phyloP scores from a whole-genome alignment of 768 basidiomycete species.

The Rhizopogon roseolus region DNA sequence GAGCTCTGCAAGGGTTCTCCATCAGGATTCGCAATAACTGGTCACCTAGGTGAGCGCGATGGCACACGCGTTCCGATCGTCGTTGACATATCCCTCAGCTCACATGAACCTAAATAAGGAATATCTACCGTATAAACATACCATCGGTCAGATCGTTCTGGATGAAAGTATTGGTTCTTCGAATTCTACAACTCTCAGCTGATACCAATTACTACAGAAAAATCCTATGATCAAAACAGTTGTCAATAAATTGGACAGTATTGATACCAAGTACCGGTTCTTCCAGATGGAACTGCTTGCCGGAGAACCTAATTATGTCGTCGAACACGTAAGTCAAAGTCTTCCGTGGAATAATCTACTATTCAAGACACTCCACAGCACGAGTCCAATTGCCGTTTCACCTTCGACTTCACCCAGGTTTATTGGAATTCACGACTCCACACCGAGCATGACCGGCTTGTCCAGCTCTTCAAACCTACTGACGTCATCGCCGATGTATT shows the following conservation, averaged over 20 bases:
- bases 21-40: conserved; percentile 80
- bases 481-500: conserved; percentile 92
- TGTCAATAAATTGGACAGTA: conserved; percentile 90
- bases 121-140: conserved; percentile 85
- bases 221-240: conserved; percentile 79
- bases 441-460: conserved; percentile 85
- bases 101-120: conserved; percentile 89
- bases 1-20: conserved; percentile 76
- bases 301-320: conserved; percentile 81
- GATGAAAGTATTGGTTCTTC: conserved; percentile 53
- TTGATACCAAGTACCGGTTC: conserved; percentile 82
- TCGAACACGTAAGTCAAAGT: conserved; percentile 62
- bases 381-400: conserved; percentile 84
- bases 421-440: conserved; percentile 98
- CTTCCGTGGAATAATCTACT: conserved; percentile 1
- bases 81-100: conserved; percentile 39
- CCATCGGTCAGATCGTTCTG: conserved; percentile 89
- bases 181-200: neutral
- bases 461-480: conserved; percentile 62
- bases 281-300: conserved; percentile 97
- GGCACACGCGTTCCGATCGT: neutral
- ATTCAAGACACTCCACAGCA: conserved; percentile 37
- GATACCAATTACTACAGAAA: conserved; percentile 54
- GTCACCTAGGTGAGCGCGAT: conserved; percentile 78
- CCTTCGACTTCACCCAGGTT: conserved; percentile 91